These are phyloP conservation scores for Peronosclerospora sorghi DNA, from an alignment of 352 stramenopile species.

Conservation along the genomic window DNA sequence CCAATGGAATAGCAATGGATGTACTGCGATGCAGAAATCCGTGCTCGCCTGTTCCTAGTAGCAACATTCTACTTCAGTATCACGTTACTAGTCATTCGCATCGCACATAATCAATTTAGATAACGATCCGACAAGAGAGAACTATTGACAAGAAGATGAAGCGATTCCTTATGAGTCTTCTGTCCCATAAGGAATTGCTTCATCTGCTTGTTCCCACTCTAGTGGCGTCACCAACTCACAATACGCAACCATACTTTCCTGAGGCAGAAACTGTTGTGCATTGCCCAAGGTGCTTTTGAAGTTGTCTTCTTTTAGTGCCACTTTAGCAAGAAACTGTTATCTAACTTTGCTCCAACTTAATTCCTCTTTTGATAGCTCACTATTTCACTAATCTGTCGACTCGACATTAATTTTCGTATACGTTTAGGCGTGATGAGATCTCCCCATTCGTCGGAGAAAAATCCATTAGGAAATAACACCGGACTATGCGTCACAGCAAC, in stretches of 20 bases:
- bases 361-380: slow-evolving; percentile 22
- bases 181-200: slow-evolving; percentile 10
- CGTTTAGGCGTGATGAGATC: slow-evolving; percentile 51
- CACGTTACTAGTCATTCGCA: too few species aligned
- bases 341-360: slow-evolving; percentile 21
- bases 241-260: slow-evolving; percentile 43
- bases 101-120: too few species aligned
- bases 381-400: slow-evolving; percentile 51
- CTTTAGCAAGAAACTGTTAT: slow-evolving; percentile 20
- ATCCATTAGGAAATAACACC: slow-evolving; percentile 63
- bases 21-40: too few species aligned
- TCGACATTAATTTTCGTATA: slow-evolving; percentile 45
- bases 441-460: slow-evolving; percentile 75
- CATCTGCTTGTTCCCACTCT: slow-evolving; percentile 25
- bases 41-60: too few species aligned
- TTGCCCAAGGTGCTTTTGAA: slow-evolving; percentile 59
- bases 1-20: too few species aligned
- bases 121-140: neutral
- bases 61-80: too few species aligned
- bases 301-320: slow-evolving; percentile 32
- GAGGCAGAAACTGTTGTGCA: slow-evolving; percentile 39
- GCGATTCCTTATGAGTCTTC: slow-evolving; percentile 32
- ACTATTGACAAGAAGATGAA: neutral
- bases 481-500: slow-evolving; percentile 63
- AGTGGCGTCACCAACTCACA: slow-evolving; percentile 63